Conservation (phyloP, 148 eudicot species). For the Agrostemma githago region DNA sequence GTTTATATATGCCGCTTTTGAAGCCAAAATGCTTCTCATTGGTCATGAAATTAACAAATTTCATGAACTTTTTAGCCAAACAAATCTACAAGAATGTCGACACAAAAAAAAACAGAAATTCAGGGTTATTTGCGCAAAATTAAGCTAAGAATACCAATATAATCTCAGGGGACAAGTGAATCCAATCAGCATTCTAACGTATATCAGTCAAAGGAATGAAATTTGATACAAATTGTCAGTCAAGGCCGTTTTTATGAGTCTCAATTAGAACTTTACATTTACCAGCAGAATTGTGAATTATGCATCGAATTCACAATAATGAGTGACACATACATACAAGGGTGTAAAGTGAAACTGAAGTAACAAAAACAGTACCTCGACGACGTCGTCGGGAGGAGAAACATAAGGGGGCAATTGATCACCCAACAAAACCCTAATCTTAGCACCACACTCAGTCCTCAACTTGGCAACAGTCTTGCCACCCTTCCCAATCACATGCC, state of each 20-base stretch:
- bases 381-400: constrained; percentile 34
- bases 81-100: background rate
- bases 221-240: background rate
- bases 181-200: background rate
- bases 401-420: constrained; percentile 41
- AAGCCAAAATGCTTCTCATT: background rate
- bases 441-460: constrained; percentile 59
- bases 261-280: too few species aligned
- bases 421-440: constrained; percentile 53
- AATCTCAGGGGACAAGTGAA: background rate
- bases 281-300: too few species aligned
- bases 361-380: constrained; percentile 39
- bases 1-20: background rate
- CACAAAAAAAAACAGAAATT: too few species aligned
- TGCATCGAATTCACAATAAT: background rate
- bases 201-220: background rate
- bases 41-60: background rate
- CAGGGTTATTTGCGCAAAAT: background rate
- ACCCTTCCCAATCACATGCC: constrained; percentile 71
- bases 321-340: background rate
- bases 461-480: constrained; percentile 57
- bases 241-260: too few species aligned
- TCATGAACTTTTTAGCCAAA: background rate
- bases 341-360: background rate
- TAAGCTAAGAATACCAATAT: background rate